Base-by-base conservation (phyloP, 208 protist genomes). In the Porcisia hertigi region DNA sequence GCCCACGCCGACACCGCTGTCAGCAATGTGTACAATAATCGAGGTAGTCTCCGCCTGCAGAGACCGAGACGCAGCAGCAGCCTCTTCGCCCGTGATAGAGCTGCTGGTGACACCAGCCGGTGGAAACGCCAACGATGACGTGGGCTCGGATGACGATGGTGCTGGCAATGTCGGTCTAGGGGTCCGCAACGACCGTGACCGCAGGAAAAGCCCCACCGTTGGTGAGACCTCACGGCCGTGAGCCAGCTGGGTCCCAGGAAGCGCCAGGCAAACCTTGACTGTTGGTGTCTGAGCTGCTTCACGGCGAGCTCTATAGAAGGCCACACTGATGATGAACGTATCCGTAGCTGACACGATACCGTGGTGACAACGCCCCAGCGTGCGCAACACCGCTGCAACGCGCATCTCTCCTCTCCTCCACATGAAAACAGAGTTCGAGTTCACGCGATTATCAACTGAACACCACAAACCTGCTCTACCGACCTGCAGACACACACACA, bases 1-100 rank as follows among this genome's bases (percentile, higher is more conserved):
- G 14, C 20, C 57, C 16, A 53, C 64, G 0, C 64, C 69, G 52
- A 80, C 70, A 45, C 76, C 76, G 4, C 52, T 53, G 34, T 60
- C 53, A 18, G 69, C 25, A 18, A 49, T 45, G 36, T 60, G 69
- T 49, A 58, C 30, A 49, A 72, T 39, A 9, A 72, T 59, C 25
- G 69, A 55, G 12, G 62, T 25, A 14, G 71, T 30, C 25, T 39
- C 60, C 76, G n/a, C 69, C 60, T 34, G 69, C 58, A 41, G 57
- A 41, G 55, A 55, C 39, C 47, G 8, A 6, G 73, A 20, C n/a
- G 55, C 41, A n/a, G 52, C 36, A 62, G 60, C 36, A 25, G 49
- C 53, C 53, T 34, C 25, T 43, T 62, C 45, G 25, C 47, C 69
- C 49, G 52, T 59, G 69, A 45, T 58, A 25, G 52, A 23, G 36